phyloP scores from a whole-genome alignment of 805 yeast species.

The Wickerhamiella shivajii region DNA sequence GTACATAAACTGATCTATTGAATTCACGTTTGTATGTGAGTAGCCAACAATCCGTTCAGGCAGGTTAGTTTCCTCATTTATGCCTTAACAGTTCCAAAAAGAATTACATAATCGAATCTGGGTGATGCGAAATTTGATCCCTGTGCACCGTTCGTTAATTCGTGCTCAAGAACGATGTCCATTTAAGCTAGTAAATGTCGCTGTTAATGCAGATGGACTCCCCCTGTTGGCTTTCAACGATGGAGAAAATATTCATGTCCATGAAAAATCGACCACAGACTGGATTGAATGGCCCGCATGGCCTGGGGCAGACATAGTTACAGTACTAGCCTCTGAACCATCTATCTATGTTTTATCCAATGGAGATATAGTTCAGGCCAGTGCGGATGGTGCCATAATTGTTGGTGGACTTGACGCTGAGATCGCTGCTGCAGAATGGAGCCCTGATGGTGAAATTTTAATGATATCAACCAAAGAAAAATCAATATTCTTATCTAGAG shows the following conservation, averaged over 20 bases:
- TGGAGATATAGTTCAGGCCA: conserved; percentile 55
- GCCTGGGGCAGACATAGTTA: conserved; percentile 5
- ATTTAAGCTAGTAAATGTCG: conserved; percentile 3
- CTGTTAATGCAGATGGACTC: conserved; percentile 7
- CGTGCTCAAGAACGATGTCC: conserved; percentile 9
- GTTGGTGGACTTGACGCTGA: conserved; percentile 78
- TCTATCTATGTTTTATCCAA: conserved; percentile 49
- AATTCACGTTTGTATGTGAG: too few relatives aligned
- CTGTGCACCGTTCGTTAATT: conserved; percentile 9
- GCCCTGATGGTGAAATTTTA: conserved; percentile 80
- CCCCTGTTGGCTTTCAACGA: conserved; percentile 6
- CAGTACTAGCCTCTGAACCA: conserved; percentile 46
- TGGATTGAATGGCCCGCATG: conserved; percentile 10
- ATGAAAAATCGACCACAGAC: not conserved
- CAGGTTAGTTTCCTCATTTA: too few relatives aligned
- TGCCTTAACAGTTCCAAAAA: too few relatives aligned
- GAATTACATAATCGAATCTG: too few relatives aligned
- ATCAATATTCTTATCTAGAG: conserved; percentile 42
- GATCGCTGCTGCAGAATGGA: conserved; percentile 63
- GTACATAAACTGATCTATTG: too few relatives aligned
- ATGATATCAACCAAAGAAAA: conserved; percentile 47
- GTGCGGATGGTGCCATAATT: conserved; percentile 46
- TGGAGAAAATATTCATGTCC: conserved; percentile 3
- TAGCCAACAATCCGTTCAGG: too few relatives aligned
- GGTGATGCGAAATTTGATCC: conserved; percentile 12